Evolutionary conservation across 495 filamentous ascomycete genomes (phyloP), one percentile per base, ranked within the genome.

Genomic region (Talaromyces stipitatus): DNA sequence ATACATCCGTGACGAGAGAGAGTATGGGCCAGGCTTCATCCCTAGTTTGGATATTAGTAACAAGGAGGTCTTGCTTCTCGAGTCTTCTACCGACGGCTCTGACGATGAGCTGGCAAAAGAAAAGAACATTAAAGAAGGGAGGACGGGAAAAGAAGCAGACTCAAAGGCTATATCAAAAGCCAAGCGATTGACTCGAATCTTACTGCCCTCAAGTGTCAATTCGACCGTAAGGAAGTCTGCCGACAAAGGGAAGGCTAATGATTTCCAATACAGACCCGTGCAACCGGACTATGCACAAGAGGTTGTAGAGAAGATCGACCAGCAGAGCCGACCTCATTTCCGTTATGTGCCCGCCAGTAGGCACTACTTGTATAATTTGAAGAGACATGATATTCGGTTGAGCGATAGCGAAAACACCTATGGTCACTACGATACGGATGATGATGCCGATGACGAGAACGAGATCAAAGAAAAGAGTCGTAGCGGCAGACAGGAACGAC

Each of bases 291-390:
- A 51, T 50, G 43, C 65, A 0, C 55, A 64, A 20, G 69, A 75
- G 47, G 62, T 71, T 2, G 62, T 63, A 1, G 68, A 72, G 33
- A 69, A 59, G n/a, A 46, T 65, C 0, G 56, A 52, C 1, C 29
- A 47, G 1, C 26, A 33, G 5, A 36, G 32, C 14, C 58, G 43
- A 4, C 60, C 57, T 9, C 63, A 66, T 20, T 73, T 74, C 36
- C 66, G 63, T 8, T 77, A 77, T 43, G 69, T 74, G 26, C 72
- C 69, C 0, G 67, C 72, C 1, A 62, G 57, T 14, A 56, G 62
- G 16, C 56, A 61, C 8, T 70, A 69, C 28, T 45, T 65, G 14
- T 52, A 66, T 29, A 64, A 66, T 3, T 57, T 60, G 2, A 53
- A 48, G 1, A 12, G 32, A 18, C 11, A n/a, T 11, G 26, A 38